Percentiles rank a stretch among this genome's conserved stretches.
Evolutionary conservation across 1,139 yeast species (phyloP).

Genomic region (Suhomyces chickasaworum): DNA sequence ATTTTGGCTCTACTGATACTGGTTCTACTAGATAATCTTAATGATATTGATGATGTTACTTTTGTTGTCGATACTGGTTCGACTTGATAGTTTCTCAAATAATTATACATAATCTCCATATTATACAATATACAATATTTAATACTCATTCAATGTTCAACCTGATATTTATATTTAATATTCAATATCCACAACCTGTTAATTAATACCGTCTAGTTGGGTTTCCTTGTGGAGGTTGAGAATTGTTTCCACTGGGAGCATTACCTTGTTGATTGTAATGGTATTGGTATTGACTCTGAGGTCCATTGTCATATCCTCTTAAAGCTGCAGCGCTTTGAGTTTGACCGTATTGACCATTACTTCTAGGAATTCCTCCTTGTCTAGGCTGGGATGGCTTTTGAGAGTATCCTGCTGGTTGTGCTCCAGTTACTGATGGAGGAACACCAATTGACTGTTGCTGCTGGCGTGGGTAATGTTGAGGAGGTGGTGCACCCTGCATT

Average conservation of each 20-base stretch:
- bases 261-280: conserved; percentile 15
- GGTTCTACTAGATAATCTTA: too few relatives aligned
- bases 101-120: background rate
- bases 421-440: conserved; percentile 6
- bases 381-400: conserved; percentile 16
- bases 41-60: too few relatives aligned
- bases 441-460: conserved; percentile 4
- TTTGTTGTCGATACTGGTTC: too few relatives aligned
- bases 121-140: too few relatives aligned
- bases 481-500: background rate
- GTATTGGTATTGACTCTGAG: conserved; percentile 16
- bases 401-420: conserved; percentile 10
- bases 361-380: conserved; percentile 15
- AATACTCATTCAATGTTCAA: too few relatives aligned
- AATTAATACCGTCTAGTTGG: conserved; percentile 15
- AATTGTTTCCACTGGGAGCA: conserved; percentile 8
- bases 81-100: background rate
- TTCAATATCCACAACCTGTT: background rate
- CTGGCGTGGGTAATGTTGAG: conserved; percentile 11
- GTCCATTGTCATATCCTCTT: conserved; percentile 15
- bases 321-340: conserved; percentile 12
- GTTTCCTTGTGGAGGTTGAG: conserved; percentile 15
- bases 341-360: conserved; percentile 10
- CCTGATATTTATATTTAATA: too few relatives aligned
- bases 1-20: too few relatives aligned